These are phyloP conservation scores for Hygrocybe coccinea DNA, from an alignment of 768 basidiomycete genomes.

Conservation along the genomic window DNA sequence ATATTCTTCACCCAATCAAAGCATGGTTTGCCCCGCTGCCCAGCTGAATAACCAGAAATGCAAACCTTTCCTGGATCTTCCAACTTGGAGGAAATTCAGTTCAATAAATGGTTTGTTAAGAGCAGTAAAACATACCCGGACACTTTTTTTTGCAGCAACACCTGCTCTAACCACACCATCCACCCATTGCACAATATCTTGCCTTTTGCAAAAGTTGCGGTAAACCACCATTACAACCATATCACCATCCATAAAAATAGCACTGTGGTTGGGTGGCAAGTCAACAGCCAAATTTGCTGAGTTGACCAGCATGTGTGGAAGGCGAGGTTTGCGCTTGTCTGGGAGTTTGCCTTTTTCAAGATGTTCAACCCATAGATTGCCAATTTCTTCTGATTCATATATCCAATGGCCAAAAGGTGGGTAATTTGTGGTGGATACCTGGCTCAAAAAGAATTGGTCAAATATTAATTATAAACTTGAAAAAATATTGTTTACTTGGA, in stretches of 20 bases:
- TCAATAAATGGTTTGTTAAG: neutral
- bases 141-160: constrained; percentile 2
- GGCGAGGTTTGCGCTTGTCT: neutral
- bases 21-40: neutral
- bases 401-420: neutral
- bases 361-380: neutral
- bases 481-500: too few relatives aligned
- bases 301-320: neutral
- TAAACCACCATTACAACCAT: neutral
- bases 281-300: neutral
- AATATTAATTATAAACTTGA: too few relatives aligned
- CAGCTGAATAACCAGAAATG: constrained; percentile 5
- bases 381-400: neutral
- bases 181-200: neutral
- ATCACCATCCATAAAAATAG: constrained; percentile 1
- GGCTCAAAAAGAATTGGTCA: too few relatives aligned
- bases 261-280: neutral
- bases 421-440: neutral
- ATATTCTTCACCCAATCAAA: constrained; percentile 9
- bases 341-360: neutral
- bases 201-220: neutral
- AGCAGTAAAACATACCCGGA: neutral
- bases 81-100: neutral
- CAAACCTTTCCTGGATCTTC: constrained; percentile 6
- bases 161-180: neutral